phyloP scores from a whole-genome alignment of 2,329 filamentous ascomycete species.

The Trichoderma semiorbis region DNA sequence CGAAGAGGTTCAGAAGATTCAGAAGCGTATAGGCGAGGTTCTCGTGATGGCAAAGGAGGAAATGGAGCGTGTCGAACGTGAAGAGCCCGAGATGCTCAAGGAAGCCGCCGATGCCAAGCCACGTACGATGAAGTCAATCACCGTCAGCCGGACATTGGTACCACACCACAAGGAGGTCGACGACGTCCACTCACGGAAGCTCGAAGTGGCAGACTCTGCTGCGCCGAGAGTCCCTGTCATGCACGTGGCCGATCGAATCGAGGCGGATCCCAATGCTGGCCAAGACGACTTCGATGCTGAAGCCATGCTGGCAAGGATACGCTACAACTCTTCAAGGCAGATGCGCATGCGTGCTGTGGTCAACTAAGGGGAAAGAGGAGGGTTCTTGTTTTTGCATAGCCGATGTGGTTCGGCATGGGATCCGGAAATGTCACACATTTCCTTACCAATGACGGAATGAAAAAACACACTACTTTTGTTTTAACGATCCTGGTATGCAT shows the following conservation, averaged over 20 bases:
- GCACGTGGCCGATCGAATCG: slow-evolving; percentile 27
- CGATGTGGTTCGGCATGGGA: slow-evolving; percentile 2
- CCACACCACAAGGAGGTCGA: slow-evolving; percentile 28
- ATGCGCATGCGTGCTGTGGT: slow-evolving; percentile 32
- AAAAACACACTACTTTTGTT: slow-evolving; percentile 6
- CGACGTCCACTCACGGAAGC: slow-evolving; percentile 25
- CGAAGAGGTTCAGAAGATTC: slow-evolving; percentile 70
- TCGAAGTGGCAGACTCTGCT: slow-evolving; percentile 22
- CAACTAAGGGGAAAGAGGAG: neutral
- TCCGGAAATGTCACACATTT: slow-evolving; percentile 8
- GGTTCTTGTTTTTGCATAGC: slow-evolving; percentile 8
- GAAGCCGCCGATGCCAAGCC: slow-evolving; percentile 40
- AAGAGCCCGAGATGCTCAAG: slow-evolving; percentile 46
- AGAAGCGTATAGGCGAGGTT: slow-evolving; percentile 61
- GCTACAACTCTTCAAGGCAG: slow-evolving; percentile 42
- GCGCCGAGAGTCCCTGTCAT: slow-evolving; percentile 21
- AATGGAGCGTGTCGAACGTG: slow-evolving; percentile 51
- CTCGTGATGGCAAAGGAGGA: slow-evolving; percentile 59
- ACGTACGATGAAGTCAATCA: slow-evolving; percentile 51
- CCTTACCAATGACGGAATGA: slow-evolving; percentile 18
- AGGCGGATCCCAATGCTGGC: slow-evolving; percentile 35
- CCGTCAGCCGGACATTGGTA: slow-evolving; percentile 47
- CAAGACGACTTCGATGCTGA: slow-evolving; percentile 43
- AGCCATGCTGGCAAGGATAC: slow-evolving; percentile 37
- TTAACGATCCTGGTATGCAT: slow-evolving; percentile 20